phyloP scores from a whole-genome alignment of 805 yeast genomes.

The Teunomyces gatunensis region DNA sequence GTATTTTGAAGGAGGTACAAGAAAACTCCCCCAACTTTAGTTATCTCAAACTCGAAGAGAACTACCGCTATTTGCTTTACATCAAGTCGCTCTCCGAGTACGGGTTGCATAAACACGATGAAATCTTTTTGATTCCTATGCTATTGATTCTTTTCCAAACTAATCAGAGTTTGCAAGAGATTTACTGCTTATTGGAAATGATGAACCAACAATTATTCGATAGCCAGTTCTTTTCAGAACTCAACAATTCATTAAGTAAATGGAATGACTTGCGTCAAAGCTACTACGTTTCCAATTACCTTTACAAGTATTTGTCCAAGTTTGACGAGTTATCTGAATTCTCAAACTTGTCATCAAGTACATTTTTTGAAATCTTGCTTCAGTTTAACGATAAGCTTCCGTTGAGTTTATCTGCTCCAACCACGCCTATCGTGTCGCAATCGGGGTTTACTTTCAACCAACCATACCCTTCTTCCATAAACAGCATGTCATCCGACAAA shows the following conservation, averaged over 20 bases:
- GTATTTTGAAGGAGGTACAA: conserved; percentile 17
- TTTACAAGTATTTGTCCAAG: conserved; percentile 21
- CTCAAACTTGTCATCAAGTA: conserved; percentile 26
- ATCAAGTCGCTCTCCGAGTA: conserved; percentile 36
- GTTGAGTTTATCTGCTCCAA: conserved; percentile 43
- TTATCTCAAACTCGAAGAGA: conserved; percentile 16
- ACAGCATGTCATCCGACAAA: not conserved
- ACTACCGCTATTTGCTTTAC: conserved; percentile 32
- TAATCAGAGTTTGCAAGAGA: conserved; percentile 20
- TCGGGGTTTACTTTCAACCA: not conserved
- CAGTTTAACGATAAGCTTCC: conserved; percentile 44
- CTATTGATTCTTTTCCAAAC: conserved; percentile 29
- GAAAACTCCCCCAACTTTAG: conserved; percentile 7
- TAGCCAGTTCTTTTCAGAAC: conserved; percentile 21
- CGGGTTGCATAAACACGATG: conserved; percentile 40
- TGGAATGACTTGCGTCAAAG: conserved; percentile 25
- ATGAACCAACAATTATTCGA: conserved; percentile 32
- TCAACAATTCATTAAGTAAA: conserved; percentile 24
- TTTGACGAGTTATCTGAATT: conserved; percentile 30
- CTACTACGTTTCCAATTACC: conserved; percentile 16
- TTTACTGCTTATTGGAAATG: conserved; percentile 31
- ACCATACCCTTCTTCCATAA: conserved; percentile 5
- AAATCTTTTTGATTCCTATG: conserved; percentile 37
- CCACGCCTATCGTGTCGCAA: conserved; percentile 32
- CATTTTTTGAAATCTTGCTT: conserved; percentile 31